phyloP scores from a whole-genome alignment of 306 rosid genomes.

The Cajanus cajan region DNA sequence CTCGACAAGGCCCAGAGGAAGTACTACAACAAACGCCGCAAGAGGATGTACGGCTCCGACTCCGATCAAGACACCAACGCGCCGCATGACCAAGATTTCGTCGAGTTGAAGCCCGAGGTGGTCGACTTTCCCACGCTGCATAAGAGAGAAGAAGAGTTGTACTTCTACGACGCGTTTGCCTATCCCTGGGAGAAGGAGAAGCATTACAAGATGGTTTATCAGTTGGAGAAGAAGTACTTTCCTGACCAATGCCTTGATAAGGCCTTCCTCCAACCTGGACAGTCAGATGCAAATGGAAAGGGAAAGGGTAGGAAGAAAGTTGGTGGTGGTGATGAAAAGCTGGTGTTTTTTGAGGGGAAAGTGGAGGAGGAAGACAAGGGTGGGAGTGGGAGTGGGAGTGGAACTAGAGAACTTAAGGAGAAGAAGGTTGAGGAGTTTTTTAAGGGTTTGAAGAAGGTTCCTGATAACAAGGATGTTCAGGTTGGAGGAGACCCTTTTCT shows the following conservation, averaged over 20 bases:
- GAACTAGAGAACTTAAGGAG: constrained; percentile 43
- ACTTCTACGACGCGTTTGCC: constrained; percentile 66
- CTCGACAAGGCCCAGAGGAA: constrained; percentile 81
- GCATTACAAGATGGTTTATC: constrained; percentile 93
- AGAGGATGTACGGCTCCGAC: constrained; percentile 87
- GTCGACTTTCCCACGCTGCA: constrained; percentile 72
- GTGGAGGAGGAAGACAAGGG: constrained; percentile 15
- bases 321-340: constrained; percentile 37
- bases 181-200: constrained; percentile 96
- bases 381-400: constrained; percentile 3
- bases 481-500: constrained; percentile 65
- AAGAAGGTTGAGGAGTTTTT: constrained; percentile 91
- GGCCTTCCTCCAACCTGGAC: constrained; percentile 84
- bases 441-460: constrained; percentile 74
- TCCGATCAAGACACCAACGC: constrained; percentile 53
- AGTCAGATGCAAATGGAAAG: constrained; percentile 28
- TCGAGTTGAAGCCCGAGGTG: constrained; percentile 82
- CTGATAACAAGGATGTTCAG: constrained; percentile 42
- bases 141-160: constrained; percentile 78
- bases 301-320: constrained; percentile 30
- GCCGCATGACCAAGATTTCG: constrained; percentile 46
- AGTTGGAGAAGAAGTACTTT: constrained; percentile 84
- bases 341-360: constrained; percentile 60
- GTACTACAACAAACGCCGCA: constrained; percentile 72
- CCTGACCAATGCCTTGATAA: constrained; percentile 84